Evolutionary conservation across 2,329 filamentous ascomycete genomes (phyloP).

Genomic region (Aurifilum marmelostoma): DNA sequence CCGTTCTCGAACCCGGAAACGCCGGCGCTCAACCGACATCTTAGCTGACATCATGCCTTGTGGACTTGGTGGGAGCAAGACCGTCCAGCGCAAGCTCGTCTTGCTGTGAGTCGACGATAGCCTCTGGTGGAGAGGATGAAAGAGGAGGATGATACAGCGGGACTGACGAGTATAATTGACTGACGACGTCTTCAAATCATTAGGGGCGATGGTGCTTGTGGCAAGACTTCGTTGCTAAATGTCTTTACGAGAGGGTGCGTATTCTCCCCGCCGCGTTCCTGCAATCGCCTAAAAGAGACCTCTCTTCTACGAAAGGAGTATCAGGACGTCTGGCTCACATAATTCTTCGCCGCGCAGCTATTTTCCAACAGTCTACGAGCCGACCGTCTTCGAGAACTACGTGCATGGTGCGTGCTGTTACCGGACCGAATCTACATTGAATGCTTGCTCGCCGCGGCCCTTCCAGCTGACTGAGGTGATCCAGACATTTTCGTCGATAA

Average conservation of each 20-base stretch:
- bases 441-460: background rate
- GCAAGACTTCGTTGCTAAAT: slow-evolving; percentile 95
- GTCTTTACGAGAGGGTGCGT: slow-evolving; percentile 96
- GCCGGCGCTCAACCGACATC: background rate
- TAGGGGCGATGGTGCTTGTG: slow-evolving; percentile 93
- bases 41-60: slow-evolving; percentile 19
- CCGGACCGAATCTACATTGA: too few relatives aligned
- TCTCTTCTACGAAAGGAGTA: background rate
- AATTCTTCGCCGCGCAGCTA: slow-evolving; percentile 59
- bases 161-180: background rate
- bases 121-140: background rate
- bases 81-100: slow-evolving; percentile 94
- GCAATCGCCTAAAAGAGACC: background rate
- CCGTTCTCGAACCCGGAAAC: background rate
- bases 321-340: background rate
- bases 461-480: background rate
- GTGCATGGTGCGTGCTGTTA: slow-evolving; percentile 74
- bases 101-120: slow-evolving; percentile 67
- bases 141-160: background rate
- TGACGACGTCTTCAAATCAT: slow-evolving; percentile 18
- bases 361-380: slow-evolving; percentile 97
- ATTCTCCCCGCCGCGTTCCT: background rate
- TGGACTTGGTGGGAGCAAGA: slow-evolving; percentile 54
- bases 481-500: slow-evolving; percentile 97
- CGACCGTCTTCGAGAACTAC: slow-evolving; percentile 98